Percentiles rank a stretch among this genome's conserved stretches.
These are phyloP conservation scores for Mycena capillaripes DNA, from an alignment of 768 basidiomycete species.

Conservation along the genomic window DNA sequence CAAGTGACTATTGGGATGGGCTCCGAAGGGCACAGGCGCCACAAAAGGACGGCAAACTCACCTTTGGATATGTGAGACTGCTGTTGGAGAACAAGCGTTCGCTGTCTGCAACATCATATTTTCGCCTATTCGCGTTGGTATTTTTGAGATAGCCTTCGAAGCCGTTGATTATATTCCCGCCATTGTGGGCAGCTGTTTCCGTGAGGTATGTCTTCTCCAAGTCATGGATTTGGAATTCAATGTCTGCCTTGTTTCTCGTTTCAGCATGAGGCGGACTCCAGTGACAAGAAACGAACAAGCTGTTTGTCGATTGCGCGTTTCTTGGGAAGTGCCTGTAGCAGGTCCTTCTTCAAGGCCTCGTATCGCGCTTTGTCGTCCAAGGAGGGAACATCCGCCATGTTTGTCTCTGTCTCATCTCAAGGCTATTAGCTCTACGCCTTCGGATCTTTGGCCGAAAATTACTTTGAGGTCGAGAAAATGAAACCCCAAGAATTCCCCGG, in stretches of 20 bases:
- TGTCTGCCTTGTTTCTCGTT: constrained; percentile 67
- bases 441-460: too few species aligned
- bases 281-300: constrained; percentile 64
- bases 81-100: constrained; percentile 89
- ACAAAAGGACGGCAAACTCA: constrained; percentile 41
- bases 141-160: constrained; percentile 91
- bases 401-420: not conserved
- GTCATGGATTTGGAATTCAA: constrained; percentile 85
- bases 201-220: constrained; percentile 82
- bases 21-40: constrained; percentile 26
- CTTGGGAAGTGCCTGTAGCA: constrained; percentile 79
- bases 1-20: constrained; percentile 69
- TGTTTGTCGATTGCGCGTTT: constrained; percentile 84
- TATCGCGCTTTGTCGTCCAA: constrained; percentile 80
- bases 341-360: constrained; percentile 81
- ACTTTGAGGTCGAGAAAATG: too few species aligned
- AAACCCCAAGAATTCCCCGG: too few species aligned
- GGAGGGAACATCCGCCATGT: constrained; percentile 32
- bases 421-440: not conserved
- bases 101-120: constrained; percentile 81
- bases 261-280: not conserved
- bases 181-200: constrained; percentile 82
- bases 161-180: constrained; percentile 90
- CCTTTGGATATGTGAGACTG: constrained; percentile 84
- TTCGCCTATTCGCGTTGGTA: constrained; percentile 74